Percentiles rank a stretch among this genome's conserved stretches.
phyloP scores from a whole-genome alignment of 2,329 filamentous ascomycete genomes.

The Talaromyces verruculosus region DNA sequence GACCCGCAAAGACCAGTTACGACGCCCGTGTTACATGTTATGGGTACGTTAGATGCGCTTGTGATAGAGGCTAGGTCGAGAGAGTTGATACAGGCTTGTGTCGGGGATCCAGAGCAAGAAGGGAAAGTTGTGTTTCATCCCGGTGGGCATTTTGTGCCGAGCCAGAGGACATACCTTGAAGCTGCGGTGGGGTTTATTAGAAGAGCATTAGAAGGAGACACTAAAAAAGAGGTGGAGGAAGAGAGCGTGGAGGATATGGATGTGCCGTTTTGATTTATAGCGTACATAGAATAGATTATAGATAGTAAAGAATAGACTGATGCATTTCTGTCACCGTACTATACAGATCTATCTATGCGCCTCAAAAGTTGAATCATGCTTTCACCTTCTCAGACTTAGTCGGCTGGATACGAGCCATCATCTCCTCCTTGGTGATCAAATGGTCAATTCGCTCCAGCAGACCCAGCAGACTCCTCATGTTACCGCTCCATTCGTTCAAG shows the following conservation, averaged over 20 bases:
- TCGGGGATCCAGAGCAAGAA: slow-evolving; percentile 51
- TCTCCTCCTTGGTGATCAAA: slow-evolving; percentile 98
- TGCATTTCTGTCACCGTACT: slow-evolving; percentile 17
- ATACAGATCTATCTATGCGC: slow-evolving; percentile 18
- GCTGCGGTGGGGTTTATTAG: slow-evolving; percentile 71
- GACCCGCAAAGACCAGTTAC: slow-evolving; percentile 62
- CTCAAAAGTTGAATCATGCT: slow-evolving; percentile 26
- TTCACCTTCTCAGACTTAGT: slow-evolving; percentile 41
- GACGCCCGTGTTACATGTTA: slow-evolving; percentile 77
- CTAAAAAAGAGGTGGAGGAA: slow-evolving; percentile 44
- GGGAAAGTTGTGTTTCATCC: slow-evolving; percentile 69
- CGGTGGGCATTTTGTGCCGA: slow-evolving; percentile 86
- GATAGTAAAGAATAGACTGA: slow-evolving; percentile 8
- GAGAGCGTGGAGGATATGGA: slow-evolving; percentile 68
- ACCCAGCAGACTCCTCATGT: slow-evolving; percentile 91
- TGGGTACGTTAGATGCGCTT: slow-evolving; percentile 82
- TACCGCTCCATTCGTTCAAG: slow-evolving; percentile 96
- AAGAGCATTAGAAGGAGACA: slow-evolving; percentile 47
- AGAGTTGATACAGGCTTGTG: slow-evolving; percentile 66
- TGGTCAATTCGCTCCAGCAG: slow-evolving; percentile 91
- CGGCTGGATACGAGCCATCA: slow-evolving; percentile 97
- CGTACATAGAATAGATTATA: background rate
- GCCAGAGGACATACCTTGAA: slow-evolving; percentile 76
- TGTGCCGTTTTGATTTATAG: slow-evolving; percentile 55
- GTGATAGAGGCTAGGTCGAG: slow-evolving; percentile 75